phyloP scores from a whole-genome alignment of 306 rosid genomes.

The Quercus parvula region DNA sequence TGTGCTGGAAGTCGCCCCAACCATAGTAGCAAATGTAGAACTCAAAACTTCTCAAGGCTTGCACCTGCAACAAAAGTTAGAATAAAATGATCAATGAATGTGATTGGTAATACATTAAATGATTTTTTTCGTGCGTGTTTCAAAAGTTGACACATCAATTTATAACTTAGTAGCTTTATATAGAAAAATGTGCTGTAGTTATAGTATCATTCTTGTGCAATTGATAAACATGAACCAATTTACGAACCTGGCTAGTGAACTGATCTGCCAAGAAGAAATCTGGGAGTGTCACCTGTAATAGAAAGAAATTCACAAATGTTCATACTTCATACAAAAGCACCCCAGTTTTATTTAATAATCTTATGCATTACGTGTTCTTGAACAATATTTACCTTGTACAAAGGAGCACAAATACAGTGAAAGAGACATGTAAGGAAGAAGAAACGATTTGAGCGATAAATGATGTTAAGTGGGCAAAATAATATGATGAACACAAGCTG shows the following conservation, averaged over 20 bases:
- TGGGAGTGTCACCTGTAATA: conserved; percentile 61
- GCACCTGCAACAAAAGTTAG: conserved; percentile 38
- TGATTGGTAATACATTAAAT: too few relatives aligned
- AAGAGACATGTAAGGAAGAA: conserved; percentile 51
- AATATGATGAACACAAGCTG: conserved; percentile 38
- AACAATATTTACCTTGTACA: conserved; percentile 43
- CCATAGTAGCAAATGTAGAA: conserved; percentile 77
- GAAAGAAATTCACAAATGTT: neutral
- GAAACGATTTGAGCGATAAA: conserved; percentile 55
- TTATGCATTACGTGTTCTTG: neutral
- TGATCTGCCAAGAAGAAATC: conserved; percentile 83
- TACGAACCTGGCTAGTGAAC: conserved; percentile 65
- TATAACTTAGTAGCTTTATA: too few relatives aligned
- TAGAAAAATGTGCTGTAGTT: too few relatives aligned
- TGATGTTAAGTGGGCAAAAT: conserved; percentile 56
- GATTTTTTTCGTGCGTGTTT: too few relatives aligned
- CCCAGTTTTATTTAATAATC: too few relatives aligned
- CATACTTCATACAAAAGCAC: neutral
- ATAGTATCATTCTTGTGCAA: too few relatives aligned
- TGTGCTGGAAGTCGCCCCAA: conserved; percentile 56
- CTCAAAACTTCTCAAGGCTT: conserved; percentile 61
- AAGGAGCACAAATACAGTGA: conserved; percentile 57
- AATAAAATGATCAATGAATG: neutral
- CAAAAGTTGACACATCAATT: too few relatives aligned
- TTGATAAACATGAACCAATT: too few relatives aligned